Percentiles rank a stretch among this genome's conserved stretches.
Evolutionary conservation across 345 rosid species (phyloP).

Genomic region (Populus tremula): DNA sequence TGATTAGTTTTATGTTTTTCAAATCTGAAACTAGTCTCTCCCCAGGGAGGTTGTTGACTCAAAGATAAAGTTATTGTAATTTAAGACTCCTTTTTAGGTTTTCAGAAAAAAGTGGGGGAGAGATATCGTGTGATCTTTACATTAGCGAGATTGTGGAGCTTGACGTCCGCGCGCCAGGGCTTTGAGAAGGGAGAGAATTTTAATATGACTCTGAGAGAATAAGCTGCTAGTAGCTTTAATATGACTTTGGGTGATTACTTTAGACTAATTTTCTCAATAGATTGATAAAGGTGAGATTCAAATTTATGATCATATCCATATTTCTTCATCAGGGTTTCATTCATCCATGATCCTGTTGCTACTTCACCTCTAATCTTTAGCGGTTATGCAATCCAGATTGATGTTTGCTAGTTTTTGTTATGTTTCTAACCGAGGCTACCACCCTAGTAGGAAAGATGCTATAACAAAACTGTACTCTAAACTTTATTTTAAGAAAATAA

Average conservation of each 20-base stretch:
- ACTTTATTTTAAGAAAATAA: no score
- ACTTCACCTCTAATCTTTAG: not conserved
- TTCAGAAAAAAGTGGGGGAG: no score
- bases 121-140: not conserved
- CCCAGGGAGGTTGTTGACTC: slow-evolving; percentile 55
- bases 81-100: no score
- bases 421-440: no score
- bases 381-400: not conserved
- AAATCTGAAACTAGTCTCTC: slow-evolving; percentile 60
- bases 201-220: not conserved
- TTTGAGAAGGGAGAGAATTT: no score
- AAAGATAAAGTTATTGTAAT: slow-evolving; percentile 28
- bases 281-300: no score
- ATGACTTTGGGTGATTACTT: not conserved
- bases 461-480: no score
- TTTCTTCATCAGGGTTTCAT: not conserved
- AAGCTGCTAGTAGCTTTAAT: not conserved
- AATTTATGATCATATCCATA: no score
- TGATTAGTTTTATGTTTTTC: slow-evolving; percentile 50
- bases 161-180: no score
- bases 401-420: not conserved
- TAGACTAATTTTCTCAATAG: no score
- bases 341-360: not conserved
- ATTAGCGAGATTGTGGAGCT: no score
- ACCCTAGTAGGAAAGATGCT: no score